A percentile compares a stretch with the other conserved stretches of the same genome.
These are phyloP conservation scores for Metarhizium rileyi DNA, from an alignment of 2,329 filamentous ascomycete species.

Conservation along the genomic window DNA sequence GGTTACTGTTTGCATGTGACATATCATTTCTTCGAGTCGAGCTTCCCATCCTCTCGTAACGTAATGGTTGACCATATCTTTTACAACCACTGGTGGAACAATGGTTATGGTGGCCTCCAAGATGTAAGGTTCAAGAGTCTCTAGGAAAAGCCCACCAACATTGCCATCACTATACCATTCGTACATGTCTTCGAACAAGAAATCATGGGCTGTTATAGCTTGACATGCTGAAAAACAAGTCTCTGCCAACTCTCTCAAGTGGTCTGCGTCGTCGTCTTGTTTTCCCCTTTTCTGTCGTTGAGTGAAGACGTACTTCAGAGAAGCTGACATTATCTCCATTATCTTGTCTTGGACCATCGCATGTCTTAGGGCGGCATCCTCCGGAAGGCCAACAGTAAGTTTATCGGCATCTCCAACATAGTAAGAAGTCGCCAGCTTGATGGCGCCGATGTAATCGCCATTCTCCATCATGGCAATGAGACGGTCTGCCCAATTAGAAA, in stretches of 20 bases:
- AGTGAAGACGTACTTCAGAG: constrained; percentile 78
- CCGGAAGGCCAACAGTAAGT: constrained; percentile 84
- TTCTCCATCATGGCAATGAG: constrained; percentile 90
- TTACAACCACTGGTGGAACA: constrained; percentile 75
- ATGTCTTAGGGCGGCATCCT: constrained; percentile 67
- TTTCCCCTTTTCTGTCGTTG: constrained; percentile 42
- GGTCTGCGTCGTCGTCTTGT: constrained; percentile 38
- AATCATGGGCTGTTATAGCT: constrained; percentile 67
- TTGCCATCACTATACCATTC: constrained; percentile 77
- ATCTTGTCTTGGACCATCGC: constrained; percentile 79
- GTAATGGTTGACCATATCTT: constrained; percentile 75
- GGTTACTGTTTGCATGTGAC: constrained; percentile 79
- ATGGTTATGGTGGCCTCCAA: constrained; percentile 64
- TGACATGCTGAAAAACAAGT: constrained; percentile 79
- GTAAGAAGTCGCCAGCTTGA: constrained; percentile 82
- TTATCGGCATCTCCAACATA: constrained; percentile 89
- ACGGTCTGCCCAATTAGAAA: constrained; percentile 96
- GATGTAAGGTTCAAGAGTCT: constrained; percentile 81
- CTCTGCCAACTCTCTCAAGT: constrained; percentile 68
- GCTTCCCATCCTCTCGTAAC: constrained; percentile 64
- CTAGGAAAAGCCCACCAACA: constrained; percentile 68
- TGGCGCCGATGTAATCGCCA: constrained; percentile 90
- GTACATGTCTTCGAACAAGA: constrained; percentile 85
- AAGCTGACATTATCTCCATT: constrained; percentile 87
- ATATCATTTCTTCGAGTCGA: constrained; percentile 87